Conservation (phyloP, 495 filamentous ascomycete species). For the Lindgomyces ingoldianus region DNA sequence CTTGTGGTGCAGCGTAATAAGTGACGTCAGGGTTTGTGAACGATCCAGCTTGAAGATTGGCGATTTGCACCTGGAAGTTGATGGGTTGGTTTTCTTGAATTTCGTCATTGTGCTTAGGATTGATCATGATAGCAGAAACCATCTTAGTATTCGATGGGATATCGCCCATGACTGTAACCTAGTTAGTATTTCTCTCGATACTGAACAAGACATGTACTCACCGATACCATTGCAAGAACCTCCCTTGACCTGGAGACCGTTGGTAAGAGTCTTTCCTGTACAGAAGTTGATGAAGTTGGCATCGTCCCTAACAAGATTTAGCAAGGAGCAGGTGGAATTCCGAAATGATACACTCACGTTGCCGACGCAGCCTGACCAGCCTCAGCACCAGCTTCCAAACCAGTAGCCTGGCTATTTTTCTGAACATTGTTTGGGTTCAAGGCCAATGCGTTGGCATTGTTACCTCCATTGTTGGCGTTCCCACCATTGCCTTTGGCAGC, state of each 20-base stretch:
- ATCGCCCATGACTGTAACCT: conserved; percentile 62
- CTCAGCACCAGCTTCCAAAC: conserved; percentile 41
- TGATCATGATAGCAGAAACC: conserved; percentile 65
- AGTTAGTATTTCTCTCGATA: conserved; percentile 18
- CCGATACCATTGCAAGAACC: conserved; percentile 72
- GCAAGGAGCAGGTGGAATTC: not conserved
- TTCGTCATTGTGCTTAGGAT: conserved; percentile 53
- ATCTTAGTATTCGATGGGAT: conserved; percentile 64
- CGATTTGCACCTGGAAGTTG: conserved; percentile 59
- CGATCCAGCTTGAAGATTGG: conserved; percentile 62
- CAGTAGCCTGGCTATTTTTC: conserved; percentile 50
- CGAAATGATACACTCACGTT: conserved; percentile 49
- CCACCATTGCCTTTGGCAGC: conserved; percentile 12
- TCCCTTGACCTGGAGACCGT: conserved; percentile 61
- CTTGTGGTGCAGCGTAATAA: conserved; percentile 72
- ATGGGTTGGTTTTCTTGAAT: conserved; percentile 56
- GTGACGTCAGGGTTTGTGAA: conserved; percentile 63
- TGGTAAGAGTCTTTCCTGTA: conserved; percentile 65
- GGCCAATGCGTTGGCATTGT: conserved; percentile 17
- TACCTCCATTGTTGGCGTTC: conserved; percentile 16
- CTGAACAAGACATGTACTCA: conserved; percentile 31
- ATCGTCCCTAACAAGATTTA: conserved; percentile 42
- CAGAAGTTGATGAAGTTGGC: conserved; percentile 53
- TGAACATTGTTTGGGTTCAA: conserved; percentile 54
- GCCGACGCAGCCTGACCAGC: conserved; percentile 57